Base-by-base conservation (phyloP, 352 stramenopile genomes). In the Phytophthora pini region DNA sequence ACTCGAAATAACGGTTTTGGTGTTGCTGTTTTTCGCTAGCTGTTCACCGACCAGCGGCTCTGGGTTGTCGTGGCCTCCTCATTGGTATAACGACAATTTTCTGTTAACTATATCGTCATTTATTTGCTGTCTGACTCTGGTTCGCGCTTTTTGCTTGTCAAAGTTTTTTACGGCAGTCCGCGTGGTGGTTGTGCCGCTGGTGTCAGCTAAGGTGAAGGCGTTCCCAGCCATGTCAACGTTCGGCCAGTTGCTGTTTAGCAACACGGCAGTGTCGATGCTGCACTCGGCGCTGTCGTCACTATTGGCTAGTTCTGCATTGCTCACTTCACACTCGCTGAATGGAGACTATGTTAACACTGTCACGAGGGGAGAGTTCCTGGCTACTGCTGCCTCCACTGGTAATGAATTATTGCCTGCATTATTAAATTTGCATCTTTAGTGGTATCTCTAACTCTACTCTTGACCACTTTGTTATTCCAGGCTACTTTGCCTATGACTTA, bases 401-500 rank as follows among this genome's bases (percentile, higher is more conserved):
- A 59, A 26, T 39, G 26, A 17, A 11, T 11, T 55, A 40, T 40
- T 29, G 15, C 29, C 20, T 59, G 2, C 31, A 13, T 36, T 15
- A 13, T 10, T 4, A 7, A 45, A n/a, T 15, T 40, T 46, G 24
- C 13, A n/a, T 2, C 24, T 26, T 26, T 4, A 2, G 24, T 26
- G 20, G n/a, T 9, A 41, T 52, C 2, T 11, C 15, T 48, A 40
- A 52, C 40, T 34, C 6, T 67, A 22, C 31, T 34, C 6, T 27
- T 56, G 17, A 10, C 3, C 8, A 13, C 9, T 12, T 44, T 70
- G 15, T 48, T 74, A 61, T 20, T 39, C 22, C 29, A 77, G 70
- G 85, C 13, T 93, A 93, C 61, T 93, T 93, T 65, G 82, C 79
- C n/a, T 92, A 93, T 53, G 85, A 93, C 48, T 77, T 92, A 49